Base-by-base conservation (phyloP, 2,329 filamentous ascomycete genomes). In the Alternaria triticimaculans region DNA sequence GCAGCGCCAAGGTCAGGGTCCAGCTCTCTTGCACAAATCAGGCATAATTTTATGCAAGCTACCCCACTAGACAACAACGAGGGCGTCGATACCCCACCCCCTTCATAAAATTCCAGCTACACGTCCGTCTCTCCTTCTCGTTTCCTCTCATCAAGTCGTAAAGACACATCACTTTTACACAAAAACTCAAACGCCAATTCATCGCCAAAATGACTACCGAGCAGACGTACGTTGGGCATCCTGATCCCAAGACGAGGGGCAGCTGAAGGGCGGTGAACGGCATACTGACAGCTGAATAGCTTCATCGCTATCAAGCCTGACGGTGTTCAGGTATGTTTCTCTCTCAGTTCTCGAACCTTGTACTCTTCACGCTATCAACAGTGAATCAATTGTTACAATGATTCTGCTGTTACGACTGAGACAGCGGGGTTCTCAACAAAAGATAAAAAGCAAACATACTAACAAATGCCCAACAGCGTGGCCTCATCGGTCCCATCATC, bases 281-380 rank as follows among this genome's bases (percentile, higher is more conserved):
- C 55, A 59, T 67, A 68, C 76, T 78, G 62, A 77, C 69, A 63
- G 65, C 60, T 75, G 66, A 62, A 75, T 80, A 98, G 95, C 87
- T 98, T 98, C 92, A 98, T 98, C 89, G 96, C 96, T 83, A 93
- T 99, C 90, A 99, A 99, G 94, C 96, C 95, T 78, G 96, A 98
- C 87, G 96, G 96, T 84, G 96, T 98, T 86, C 96, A 97, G 91
- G 94, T 97, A 90, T 76, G 85, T 58, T 20, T 12, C 6, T 23
- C 5, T 12, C 12, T 21, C 18, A 6, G 5, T 14, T 5, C 6
- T 14, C 9, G 7, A 14, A 9, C 28, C 8, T 5, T 30, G 14
- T 18, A 6, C n/a, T 33, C 10, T n/a, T 10, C 30, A 41, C 12
- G 18, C 20, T 55, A 26, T 10, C 20, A 3, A 23, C 14, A 21